These are phyloP conservation scores for Cinchona pubescens DNA, from an alignment of 257 asterid species.

Conservation along the genomic window DNA sequence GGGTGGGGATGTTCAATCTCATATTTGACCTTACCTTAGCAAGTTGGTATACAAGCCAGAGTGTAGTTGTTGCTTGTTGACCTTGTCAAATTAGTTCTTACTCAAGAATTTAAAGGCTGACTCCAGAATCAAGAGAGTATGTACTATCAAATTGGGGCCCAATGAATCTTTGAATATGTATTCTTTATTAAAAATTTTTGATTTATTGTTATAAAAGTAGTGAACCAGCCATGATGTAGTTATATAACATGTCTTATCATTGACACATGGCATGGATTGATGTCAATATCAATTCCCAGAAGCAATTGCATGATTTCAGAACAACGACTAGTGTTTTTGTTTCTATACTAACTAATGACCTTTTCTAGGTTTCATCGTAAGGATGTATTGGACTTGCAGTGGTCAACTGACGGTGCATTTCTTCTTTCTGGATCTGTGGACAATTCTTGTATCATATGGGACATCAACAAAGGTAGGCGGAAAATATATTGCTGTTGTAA, in stretches of 20 bases:
- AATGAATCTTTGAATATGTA: too few species aligned
- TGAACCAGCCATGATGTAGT: background rate
- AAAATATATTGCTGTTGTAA: background rate
- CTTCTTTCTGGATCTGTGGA: constrained; percentile 96
- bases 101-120: too few species aligned
- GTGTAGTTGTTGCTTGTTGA: too few species aligned
- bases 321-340: background rate
- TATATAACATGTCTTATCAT: background rate
- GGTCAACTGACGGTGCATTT: constrained; percentile 86
- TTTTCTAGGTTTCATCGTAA: constrained; percentile 84
- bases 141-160: too few species aligned
- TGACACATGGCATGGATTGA: background rate
- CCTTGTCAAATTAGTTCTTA: too few species aligned
- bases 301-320: background rate
- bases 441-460: constrained; percentile 97
- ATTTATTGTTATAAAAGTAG: too few species aligned
- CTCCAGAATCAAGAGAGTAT: too few species aligned
- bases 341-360: background rate
- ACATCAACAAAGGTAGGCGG: constrained; percentile 62
- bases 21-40: too few species aligned
- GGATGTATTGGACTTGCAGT: constrained; percentile 88
- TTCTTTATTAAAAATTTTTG: too few species aligned
- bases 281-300: background rate
- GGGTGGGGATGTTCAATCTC: too few species aligned
- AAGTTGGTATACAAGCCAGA: too few species aligned